Base-by-base conservation (phyloP, 2,329 filamentous ascomycete species). In the Neocucurbitaria cava region DNA sequence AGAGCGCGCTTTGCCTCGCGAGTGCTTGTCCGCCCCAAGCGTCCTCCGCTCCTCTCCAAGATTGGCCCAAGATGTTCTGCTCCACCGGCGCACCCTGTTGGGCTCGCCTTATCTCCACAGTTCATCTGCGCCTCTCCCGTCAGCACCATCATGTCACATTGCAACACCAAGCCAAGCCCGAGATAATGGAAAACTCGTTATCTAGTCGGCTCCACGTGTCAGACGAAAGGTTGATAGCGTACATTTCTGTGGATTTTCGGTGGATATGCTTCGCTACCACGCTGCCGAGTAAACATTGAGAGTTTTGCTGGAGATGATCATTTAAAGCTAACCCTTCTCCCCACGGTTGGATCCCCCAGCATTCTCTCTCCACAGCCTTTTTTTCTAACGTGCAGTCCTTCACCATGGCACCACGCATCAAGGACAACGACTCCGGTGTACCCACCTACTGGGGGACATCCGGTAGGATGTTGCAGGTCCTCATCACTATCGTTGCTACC, bases 401-500 rank as follows among this genome's bases (percentile, higher is more conserved):
- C 61, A 64, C 43, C 51, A 69, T 69, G 65, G 49, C 61, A 46
- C 63, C 65, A 58, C 59, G 58, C 54, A 61, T 60, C 56, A 64
- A 64, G 43, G 66, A 69, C 50, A 63, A 58, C 26, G 60, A 60
- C 43, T 42, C 49, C 50, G 66, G 66, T 47, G 56, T 69, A 28
- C 66, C 66, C 62, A 69, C 66, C 54, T 69, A 68, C 54, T 69
- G 66, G 66, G 66, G 66, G 35, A 55, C 63, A 52, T 69, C 66
- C 45, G 69, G 69, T 39, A 66, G 66, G 51, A 62, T 63, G 48
- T 60, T 73, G 35, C 66, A 71, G 56, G 56, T 70, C 20, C 64
- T 70, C 36, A 66, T 77, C 46, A 73, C 79, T 53, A 68, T 73
- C 39, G 81, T 81, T 56, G 78, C 78, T 15, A 77, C 77, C 5